Evolutionary conservation across 2,329 filamentous ascomycete species (phyloP).

Genomic region (Karstenula rhodostoma): DNA sequence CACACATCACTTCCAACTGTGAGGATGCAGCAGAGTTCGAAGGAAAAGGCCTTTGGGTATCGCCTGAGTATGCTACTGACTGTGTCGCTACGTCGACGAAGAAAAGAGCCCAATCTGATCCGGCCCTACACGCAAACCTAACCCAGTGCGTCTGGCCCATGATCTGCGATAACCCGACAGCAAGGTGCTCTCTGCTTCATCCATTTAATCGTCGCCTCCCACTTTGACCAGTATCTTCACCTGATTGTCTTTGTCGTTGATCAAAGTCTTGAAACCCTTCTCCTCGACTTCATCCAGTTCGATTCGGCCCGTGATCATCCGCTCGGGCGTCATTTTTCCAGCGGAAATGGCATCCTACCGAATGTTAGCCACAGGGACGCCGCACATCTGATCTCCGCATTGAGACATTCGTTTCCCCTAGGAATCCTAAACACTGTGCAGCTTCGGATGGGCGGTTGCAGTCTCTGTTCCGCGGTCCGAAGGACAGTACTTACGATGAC

Average conservation of each 20-base stretch:
- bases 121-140: not conserved
- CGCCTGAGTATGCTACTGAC: not conserved
- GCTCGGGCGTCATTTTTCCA: conserved; percentile 53
- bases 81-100: not conserved
- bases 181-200: conserved; percentile 15
- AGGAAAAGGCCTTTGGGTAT: conserved; percentile 4
- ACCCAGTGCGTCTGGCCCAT: not conserved
- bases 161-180: conserved; percentile 9
- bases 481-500: conserved; percentile 31
- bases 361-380: conserved; percentile 41
- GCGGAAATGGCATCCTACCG: conserved; percentile 56
- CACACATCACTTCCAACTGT: not conserved
- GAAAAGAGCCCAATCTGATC: not conserved
- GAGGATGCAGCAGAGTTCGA: not conserved
- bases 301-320: conserved; percentile 61
- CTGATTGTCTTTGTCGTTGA: conserved; percentile 59
- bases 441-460: not conserved
- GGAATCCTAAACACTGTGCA: not conserved
- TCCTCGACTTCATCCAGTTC: conserved; percentile 56
- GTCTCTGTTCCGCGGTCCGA: conserved; percentile 17
- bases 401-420: not conserved
- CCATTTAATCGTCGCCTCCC: conserved; percentile 32
- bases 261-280: conserved; percentile 57
- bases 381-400: not conserved
- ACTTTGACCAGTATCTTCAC: conserved; percentile 58